Percentiles rank a stretch among this genome's conserved stretches.
Evolutionary conservation across 2,329 filamentous ascomycete genomes (phyloP).

Genomic region (Dactylellina leptospora): DNA sequence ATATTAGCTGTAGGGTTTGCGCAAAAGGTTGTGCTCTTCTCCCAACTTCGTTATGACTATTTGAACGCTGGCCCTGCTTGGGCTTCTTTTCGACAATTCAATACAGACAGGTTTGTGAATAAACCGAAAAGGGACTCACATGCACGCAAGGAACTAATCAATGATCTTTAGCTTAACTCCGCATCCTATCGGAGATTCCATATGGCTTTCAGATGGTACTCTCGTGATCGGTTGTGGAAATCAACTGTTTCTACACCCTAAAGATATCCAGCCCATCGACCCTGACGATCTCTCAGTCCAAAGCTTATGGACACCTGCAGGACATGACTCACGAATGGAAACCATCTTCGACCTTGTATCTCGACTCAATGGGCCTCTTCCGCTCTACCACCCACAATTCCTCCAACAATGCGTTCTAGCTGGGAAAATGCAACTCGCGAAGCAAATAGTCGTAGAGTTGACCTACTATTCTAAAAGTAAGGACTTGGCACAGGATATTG

Average conservation of each 20-base stretch:
- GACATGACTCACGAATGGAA: slow-evolving; percentile 64
- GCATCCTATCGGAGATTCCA: slow-evolving; percentile 90
- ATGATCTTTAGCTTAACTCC: slow-evolving; percentile 69
- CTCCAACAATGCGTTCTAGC: slow-evolving; percentile 84
- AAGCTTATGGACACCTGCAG: slow-evolving; percentile 65
- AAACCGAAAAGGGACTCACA: neutral
- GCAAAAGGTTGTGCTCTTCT: slow-evolving; percentile 81
- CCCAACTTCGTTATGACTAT: slow-evolving; percentile 91
- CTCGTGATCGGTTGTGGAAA: slow-evolving; percentile 90
- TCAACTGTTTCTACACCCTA: slow-evolving; percentile 84
- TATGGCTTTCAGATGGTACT: slow-evolving; percentile 86
- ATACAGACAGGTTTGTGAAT: slow-evolving; percentile 69
- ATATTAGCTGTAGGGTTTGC: slow-evolving; percentile 92
- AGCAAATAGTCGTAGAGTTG: slow-evolving; percentile 46
- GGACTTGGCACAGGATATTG: slow-evolving; percentile 36
- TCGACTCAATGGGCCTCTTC: slow-evolving; percentile 83
- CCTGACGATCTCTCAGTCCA: slow-evolving; percentile 46
- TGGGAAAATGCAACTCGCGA: slow-evolving; percentile 77
- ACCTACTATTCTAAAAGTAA: slow-evolving; percentile 38
- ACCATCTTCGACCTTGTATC: slow-evolving; percentile 85
- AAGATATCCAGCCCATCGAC: slow-evolving; percentile 69
- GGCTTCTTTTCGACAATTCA: slow-evolving; percentile 83
- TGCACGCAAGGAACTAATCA: neutral
- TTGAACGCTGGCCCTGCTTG: slow-evolving; percentile 88
- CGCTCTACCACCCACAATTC: slow-evolving; percentile 91